A percentile compares a stretch with the other conserved stretches of the same genome.
These are phyloP conservation scores for Melaleuca alternifolia DNA, from an alignment of 345 rosid genomes.

Conservation along the genomic window DNA sequence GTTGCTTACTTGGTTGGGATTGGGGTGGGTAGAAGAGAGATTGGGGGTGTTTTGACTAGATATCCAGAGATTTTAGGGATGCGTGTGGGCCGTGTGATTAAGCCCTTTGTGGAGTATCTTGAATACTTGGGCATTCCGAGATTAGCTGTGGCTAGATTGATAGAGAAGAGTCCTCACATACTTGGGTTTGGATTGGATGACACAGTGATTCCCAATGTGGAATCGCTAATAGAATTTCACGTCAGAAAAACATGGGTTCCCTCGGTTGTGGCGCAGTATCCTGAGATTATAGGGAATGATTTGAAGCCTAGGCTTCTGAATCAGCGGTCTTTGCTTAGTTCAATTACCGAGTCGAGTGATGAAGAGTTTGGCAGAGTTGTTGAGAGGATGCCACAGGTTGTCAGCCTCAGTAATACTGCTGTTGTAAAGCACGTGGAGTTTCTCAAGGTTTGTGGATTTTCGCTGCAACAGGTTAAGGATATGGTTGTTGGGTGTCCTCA, in stretches of 20 bases:
- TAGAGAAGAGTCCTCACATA: constrained; percentile 72
- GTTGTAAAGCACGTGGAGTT: constrained; percentile 59
- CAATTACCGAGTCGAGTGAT: constrained; percentile 32
- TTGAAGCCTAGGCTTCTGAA: constrained; percentile 51
- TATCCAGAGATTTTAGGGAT: constrained; percentile 84
- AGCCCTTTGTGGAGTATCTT: constrained; percentile 82
- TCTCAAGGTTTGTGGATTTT: constrained; percentile 59
- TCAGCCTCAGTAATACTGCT: constrained; percentile 46
- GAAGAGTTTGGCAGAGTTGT: constrained; percentile 56
- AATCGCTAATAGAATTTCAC: constrained; percentile 39
- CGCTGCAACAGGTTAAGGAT: constrained; percentile 41
- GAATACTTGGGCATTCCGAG: constrained; percentile 66
- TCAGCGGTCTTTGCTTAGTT: constrained; percentile 45
- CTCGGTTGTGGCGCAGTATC: constrained; percentile 77
- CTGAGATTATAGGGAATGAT: constrained; percentile 71
- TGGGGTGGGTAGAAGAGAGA: constrained; percentile 83
- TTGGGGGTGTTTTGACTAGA: constrained; percentile 72
- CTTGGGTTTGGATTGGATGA: constrained; percentile 68
- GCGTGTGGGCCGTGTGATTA: constrained; percentile 80
- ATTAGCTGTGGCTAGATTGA: constrained; percentile 79
- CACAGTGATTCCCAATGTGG: constrained; percentile 54
- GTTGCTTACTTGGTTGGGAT: constrained; percentile 86
- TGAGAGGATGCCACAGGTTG: constrained; percentile 91
- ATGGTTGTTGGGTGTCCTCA: constrained; percentile 88
- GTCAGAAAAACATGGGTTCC: constrained; percentile 53